A percentile compares a stretch with the other conserved stretches of the same genome.
phyloP scores from a whole-genome alignment of 2,329 filamentous ascomycete species.

The Phialemonium atrogriseum region DNA sequence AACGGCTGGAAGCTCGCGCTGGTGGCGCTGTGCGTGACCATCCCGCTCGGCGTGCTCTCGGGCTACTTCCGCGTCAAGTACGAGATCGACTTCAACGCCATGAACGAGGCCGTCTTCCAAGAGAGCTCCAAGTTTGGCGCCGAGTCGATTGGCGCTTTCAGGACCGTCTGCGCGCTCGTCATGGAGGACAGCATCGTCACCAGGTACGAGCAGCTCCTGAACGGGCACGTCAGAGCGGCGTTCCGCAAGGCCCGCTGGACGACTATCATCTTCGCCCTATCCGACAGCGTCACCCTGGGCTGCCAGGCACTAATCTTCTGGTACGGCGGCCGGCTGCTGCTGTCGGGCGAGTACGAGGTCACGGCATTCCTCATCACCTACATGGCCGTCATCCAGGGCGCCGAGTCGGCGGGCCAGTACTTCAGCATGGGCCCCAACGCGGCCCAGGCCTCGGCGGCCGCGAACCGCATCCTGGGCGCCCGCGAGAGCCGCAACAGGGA shows the following conservation, averaged over 20 bases:
- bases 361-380: slow-evolving; percentile 49
- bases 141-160: slow-evolving; percentile 65
- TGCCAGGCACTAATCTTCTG: slow-evolving; percentile 58
- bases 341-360: slow-evolving; percentile 33
- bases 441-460: slow-evolving; percentile 49
- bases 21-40: slow-evolving; percentile 54
- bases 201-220: slow-evolving; percentile 53
- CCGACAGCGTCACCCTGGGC: slow-evolving; percentile 57
- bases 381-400: slow-evolving; percentile 59
- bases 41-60: slow-evolving; percentile 39
- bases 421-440: slow-evolving; percentile 60
- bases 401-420: slow-evolving; percentile 58
- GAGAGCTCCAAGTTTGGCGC: slow-evolving; percentile 68
- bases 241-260: slow-evolving; percentile 53
- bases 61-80: slow-evolving; percentile 45
- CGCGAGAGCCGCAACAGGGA: slow-evolving; percentile 33
- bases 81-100: slow-evolving; percentile 59
- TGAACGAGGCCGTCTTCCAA: slow-evolving; percentile 60
- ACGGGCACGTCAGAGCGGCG: slow-evolving; percentile 48
- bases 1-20: slow-evolving; percentile 73
- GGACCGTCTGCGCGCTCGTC: slow-evolving; percentile 62
- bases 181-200: slow-evolving; percentile 58
- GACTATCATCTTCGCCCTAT: slow-evolving; percentile 59
- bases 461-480: slow-evolving; percentile 50
- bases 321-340: slow-evolving; percentile 55